Base-by-base conservation (phyloP, 768 basidiomycete species). In the Trametes sanguinea region DNA sequence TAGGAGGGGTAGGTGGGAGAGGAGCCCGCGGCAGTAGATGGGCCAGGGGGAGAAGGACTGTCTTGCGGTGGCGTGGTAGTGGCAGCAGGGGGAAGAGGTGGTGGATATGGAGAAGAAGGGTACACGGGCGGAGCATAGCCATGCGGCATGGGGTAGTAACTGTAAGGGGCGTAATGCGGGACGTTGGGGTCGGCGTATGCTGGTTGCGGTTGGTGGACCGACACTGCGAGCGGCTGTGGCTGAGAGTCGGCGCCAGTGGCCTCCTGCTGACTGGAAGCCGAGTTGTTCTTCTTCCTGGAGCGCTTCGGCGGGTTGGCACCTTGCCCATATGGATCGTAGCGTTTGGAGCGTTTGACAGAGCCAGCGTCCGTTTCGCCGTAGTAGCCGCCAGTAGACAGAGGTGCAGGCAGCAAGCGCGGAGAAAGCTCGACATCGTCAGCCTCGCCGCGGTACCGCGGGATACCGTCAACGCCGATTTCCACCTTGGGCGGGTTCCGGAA, bases 401-500 rank as follows among this genome's bases (percentile, higher is more conserved):
- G 68, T 3, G 72, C 57, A 17, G 71, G 63, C 22, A 73, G 57
- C 6, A 74, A 65, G 11, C 66, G 69, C 1, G 75, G 74, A 0
- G 75, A 75, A 5, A 69, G 67, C 40, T 76, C 75, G 16, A 71
- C 65, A 33, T 92, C 91, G 72, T 92, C 90, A 29, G 90, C 88
- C 69, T 92, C 91, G 47, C 91, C 91, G 46, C 89, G 83, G 73
- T 95, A 97, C 37, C 89, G 82, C 32, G 87, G 86, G 14, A 89
- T 69, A 52, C 95, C 95, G 72, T 96, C 94, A 5, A 84, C 80
- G 47, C 90, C 94, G 29, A 91, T 78, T 68, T 95, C 93, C 51
- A 95, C 89, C 74, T 92, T 86, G 35, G 94, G 94, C 3, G 94
- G 92, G 69, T 91, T 88, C 39, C 95, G 85, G 65, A 98, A 98